Base-by-base conservation (phyloP, 805 yeast species). In the Kuraishia molischiana region DNA sequence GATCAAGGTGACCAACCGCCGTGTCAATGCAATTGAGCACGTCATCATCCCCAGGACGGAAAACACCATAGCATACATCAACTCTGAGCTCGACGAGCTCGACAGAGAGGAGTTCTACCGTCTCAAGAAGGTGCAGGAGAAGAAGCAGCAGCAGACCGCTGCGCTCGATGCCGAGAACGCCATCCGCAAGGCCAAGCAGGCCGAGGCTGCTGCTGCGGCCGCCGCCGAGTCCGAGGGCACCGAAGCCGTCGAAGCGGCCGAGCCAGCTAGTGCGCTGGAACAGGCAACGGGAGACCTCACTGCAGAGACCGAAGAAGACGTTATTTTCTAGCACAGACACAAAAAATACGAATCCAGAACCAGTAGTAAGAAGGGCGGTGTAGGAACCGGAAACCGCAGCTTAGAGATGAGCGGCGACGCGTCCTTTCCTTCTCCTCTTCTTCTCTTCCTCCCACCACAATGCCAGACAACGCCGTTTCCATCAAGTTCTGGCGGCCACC, bases 21-120 rank as follows among this genome's bases (percentile, higher is more conserved):
- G 98, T 72, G 98, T 90, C 53, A 90, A 90, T 59, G 97, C 98
- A 44, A 90, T 90, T 61, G 98, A 90, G 66, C 97, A 90, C 55
- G 97, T 90, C 34, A 89, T 90, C 52, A 90, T 90, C 43, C 98
- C 98, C 49, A 77, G 97, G 63, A 92, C 97, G 2, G 97, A 92
- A 61, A 90, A 90, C 63, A 90, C 98, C 21, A 90, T 90, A 53
- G 60, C 71, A 37, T 77, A 90, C 64, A 90, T 90, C 68, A 89
- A 87, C 61, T 84, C 95, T 24, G 98, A 90, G 62, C 74, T 90
- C 56, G 98, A 92, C 62, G 98, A 90, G 65, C 73, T 92, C 59
- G 97, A 92, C 59, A 83, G 98, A 73, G 98, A 90, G 65, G 98
- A 90, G 64, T 90, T 90, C 57, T 92, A 89, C 66, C 73, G 98